phyloP scores from a whole-genome alignment of 2,329 filamentous ascomycete species.

The Penicillium expansum region DNA sequence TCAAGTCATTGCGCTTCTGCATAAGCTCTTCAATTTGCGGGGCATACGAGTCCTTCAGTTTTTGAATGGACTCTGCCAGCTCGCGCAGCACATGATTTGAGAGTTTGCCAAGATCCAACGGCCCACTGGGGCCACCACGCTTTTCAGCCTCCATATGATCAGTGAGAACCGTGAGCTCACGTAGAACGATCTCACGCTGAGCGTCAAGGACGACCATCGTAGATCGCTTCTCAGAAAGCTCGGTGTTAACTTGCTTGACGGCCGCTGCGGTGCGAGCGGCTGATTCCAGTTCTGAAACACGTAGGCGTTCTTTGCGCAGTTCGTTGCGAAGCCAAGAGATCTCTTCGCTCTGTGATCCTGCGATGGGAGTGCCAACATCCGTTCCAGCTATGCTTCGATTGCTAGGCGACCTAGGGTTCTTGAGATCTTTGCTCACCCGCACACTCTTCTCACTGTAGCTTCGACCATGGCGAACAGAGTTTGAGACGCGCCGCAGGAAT shows the following conservation, averaged over 20 bases:
- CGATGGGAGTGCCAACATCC: conserved; percentile 71
- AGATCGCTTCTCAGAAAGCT: conserved; percentile 86
- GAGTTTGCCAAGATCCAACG: conserved; percentile 72
- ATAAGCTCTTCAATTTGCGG: conserved; percentile 82
- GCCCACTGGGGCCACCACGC: conserved; percentile 71
- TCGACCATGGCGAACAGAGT: conserved; percentile 87
- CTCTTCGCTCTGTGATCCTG: conserved; percentile 61
- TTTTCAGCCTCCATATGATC: conserved; percentile 86
- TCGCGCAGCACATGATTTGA: conserved; percentile 62
- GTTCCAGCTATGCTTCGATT: conserved; percentile 48
- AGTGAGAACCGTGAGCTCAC: conserved; percentile 83
- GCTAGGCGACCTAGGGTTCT: conserved; percentile 69
- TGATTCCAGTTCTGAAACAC: conserved; percentile 73
- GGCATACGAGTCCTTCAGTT: conserved; percentile 75
- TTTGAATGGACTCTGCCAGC: conserved; percentile 60
- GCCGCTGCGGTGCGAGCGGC: conserved; percentile 58
- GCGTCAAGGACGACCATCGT: conserved; percentile 93
- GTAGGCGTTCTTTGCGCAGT: conserved; percentile 76
- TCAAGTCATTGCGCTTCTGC: conserved; percentile 76
- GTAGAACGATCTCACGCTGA: conserved; percentile 91
- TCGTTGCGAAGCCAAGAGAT: conserved; percentile 65
- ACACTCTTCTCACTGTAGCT: conserved; percentile 72
- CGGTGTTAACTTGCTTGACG: conserved; percentile 77
- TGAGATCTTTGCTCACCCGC: conserved; percentile 59
- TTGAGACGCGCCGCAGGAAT: conserved; percentile 83